A percentile compares a stretch with the other conserved stretches of the same genome.
Evolutionary conservation across 441 rosid species (phyloP).

Genomic region (Arabidopsis hybrid): DNA sequence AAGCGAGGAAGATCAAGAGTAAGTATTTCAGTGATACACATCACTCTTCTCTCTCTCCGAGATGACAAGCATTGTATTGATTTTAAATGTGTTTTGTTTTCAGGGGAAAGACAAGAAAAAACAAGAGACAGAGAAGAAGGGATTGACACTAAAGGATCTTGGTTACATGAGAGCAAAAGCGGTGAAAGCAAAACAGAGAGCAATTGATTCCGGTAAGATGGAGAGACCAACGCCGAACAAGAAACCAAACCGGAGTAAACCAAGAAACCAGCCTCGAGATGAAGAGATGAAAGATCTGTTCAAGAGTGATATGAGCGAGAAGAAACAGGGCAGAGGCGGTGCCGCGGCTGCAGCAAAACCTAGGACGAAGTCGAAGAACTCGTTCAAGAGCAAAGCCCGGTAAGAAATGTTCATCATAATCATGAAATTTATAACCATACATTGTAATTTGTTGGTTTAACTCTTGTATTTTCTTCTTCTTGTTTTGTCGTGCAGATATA

Average conservation of each 20-base stretch:
- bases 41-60: neutral
- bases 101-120: slow-evolving; percentile 62
- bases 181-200: slow-evolving; percentile 79
- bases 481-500: slow-evolving; percentile 40
- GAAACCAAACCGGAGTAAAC: slow-evolving; percentile 56
- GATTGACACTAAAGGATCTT: slow-evolving; percentile 73
- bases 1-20: slow-evolving; percentile 46
- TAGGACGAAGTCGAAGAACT: slow-evolving; percentile 62
- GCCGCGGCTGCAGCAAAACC: slow-evolving; percentile 52
- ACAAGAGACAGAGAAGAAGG: slow-evolving; percentile 65
- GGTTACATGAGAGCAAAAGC: slow-evolving; percentile 97
- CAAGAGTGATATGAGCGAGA: slow-evolving; percentile 89
- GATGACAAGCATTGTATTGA: slow-evolving; percentile 14
- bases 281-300: slow-evolving; percentile 90
- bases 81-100: slow-evolving; percentile 31
- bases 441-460: neutral
- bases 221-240: slow-evolving; percentile 53
- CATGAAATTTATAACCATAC: neutral
- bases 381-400: slow-evolving; percentile 97
- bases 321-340: slow-evolving; percentile 60
- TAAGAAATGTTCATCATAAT: slow-evolving; percentile 40
- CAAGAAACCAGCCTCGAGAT: slow-evolving; percentile 65
- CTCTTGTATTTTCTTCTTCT: neutral
- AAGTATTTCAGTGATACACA: slow-evolving; percentile 29
- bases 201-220: slow-evolving; percentile 74